Evolutionary conservation across 768 basidiomycete species (phyloP).

Genomic region (Agrocybe chaxingu): DNA sequence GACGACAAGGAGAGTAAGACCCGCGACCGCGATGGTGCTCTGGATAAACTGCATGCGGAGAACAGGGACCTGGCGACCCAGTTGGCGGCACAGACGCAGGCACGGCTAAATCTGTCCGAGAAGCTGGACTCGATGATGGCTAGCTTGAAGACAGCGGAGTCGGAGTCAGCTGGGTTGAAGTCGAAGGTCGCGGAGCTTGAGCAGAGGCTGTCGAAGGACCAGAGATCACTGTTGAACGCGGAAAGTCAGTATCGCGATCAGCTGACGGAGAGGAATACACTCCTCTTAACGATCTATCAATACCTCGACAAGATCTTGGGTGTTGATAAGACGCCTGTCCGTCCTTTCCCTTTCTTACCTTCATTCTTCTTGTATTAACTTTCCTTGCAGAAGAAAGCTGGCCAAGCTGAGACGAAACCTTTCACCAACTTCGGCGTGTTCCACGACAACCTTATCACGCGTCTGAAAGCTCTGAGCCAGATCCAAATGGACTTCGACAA

Average conservation of each 20-base stretch:
- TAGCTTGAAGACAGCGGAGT: conserved; percentile 61
- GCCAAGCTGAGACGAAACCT: conserved; percentile 82
- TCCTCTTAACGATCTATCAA: conserved; percentile 90
- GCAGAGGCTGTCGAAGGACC: conserved; percentile 76
- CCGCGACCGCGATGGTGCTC: conserved; percentile 66
- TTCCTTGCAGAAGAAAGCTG: conserved; percentile 60
- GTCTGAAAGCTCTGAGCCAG: conserved; percentile 80
- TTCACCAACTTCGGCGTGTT: conserved; percentile 93
- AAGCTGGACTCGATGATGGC: conserved; percentile 77
- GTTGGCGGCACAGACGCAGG: conserved; percentile 83
- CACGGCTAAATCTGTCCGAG: conserved; percentile 80
- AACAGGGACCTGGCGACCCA: conserved; percentile 78
- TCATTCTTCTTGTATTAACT: neutral
- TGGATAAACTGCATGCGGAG: conserved; percentile 77
- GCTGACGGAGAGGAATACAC: conserved; percentile 87
- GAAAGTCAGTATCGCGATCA: conserved; percentile 90
- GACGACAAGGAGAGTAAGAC: conserved; percentile 61
- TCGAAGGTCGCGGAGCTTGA: conserved; percentile 74
- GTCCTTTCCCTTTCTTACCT: conserved; percentile 22
- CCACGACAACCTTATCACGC: conserved; percentile 88
- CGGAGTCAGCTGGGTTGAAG: conserved; percentile 59
- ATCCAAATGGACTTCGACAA: conserved; percentile 88
- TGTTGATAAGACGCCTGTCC: conserved; percentile 79
- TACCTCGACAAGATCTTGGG: conserved; percentile 94
- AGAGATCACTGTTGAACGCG: conserved; percentile 62